Evolutionary conservation across 345 rosid genomes (phyloP), one percentile per base, ranked within the genome.

Genomic region (Melaleuca quinquenervia): DNA sequence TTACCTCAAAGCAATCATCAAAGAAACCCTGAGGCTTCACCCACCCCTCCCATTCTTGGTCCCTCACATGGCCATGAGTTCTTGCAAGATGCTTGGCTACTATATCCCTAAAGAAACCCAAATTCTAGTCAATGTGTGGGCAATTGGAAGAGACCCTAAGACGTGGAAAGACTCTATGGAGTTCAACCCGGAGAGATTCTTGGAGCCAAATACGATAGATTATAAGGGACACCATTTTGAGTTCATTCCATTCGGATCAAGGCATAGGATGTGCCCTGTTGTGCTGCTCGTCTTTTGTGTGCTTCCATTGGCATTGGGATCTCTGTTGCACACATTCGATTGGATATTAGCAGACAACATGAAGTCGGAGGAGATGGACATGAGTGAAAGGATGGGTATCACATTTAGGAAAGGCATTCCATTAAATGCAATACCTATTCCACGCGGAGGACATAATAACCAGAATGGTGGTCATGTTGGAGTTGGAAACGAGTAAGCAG

Each of bases 251-350:
- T 95, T 96, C 48, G 98, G 98, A 41, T 91, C 97, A 26, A 97
- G 98, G 2, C 89, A 96, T 13, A 86, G 98, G 86, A 96, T 96
- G 94, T 96, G 98, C 84, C 98, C 98, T 0, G 98, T 96, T 41
- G 70, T 95, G 85, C 94, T 97, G 8, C 90, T 94, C 20, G 98
- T 91, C 32, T 90, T 96, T 50, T 91, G 95, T 29, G 85, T 95
- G 50, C 91, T 96, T 20, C 96, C 95, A 0, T 32, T 91, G n/a
- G 95, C 95, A 1, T 64, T 96, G 50, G 98, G 97, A 45, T 91
- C 98, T 14, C 84, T 95, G 60, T 85, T 96, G 88, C 85, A 85
- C 50, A 86, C 92, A 6, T 96, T 94, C 85, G 94, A 94, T 86
- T 95, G 98, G 98, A 86, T 15, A n/a, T 88, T 95, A 87, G 87